Evolutionary conservation across 2,329 filamentous ascomycete species (phyloP), one percentile per base, ranked within the genome.

Genomic region (Trichoderma polysporum): DNA sequence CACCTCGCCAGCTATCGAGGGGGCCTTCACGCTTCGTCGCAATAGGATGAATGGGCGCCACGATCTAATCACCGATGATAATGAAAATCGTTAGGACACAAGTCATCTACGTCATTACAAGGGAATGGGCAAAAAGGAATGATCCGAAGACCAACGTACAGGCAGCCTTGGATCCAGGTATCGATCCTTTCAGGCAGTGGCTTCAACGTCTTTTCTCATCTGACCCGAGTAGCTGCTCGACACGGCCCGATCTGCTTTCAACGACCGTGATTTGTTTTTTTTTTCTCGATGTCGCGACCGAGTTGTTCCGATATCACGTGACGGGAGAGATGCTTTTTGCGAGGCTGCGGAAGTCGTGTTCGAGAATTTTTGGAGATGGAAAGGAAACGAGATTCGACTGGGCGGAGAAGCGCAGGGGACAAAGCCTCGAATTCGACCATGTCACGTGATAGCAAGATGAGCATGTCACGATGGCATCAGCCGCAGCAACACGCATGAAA

Each of bases 1-100:
- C 81, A 76, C 83, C 83, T 85, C 84, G 83, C 81, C 81, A 81
- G 79, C 79, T 78, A 79, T 84, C 83, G 83, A 85, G 82, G 83
- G 81, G 80, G 80, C 78, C 80, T 79, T 83, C 79, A 77, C 81
- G 82, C 60, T 63, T 53, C 81, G 79, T 81, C 78, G 83, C 79
- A 74, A 82, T 76, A 74, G 82, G 80, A 74, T 85, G 82, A 77
- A 86, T 79, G 72, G 84, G 84, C 83, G 84, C 84, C 84, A 86
- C 79, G 80, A 75, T 84, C 75, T 77, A 41, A 52, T 45, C 45
- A 60, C 27, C 15, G 27, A 45, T 22, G 25, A 59, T 27, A 52
- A 58, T 41, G 25, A 52, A 22, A 25, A 52, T 13, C 13, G 53
- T 59, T 50, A 66, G 53, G 47, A 53, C 47, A 47, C 35, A 41